These are phyloP conservation scores for Blastocystis sp. DNA, from an alignment of 352 stramenopile genomes.

Conservation along the genomic window DNA sequence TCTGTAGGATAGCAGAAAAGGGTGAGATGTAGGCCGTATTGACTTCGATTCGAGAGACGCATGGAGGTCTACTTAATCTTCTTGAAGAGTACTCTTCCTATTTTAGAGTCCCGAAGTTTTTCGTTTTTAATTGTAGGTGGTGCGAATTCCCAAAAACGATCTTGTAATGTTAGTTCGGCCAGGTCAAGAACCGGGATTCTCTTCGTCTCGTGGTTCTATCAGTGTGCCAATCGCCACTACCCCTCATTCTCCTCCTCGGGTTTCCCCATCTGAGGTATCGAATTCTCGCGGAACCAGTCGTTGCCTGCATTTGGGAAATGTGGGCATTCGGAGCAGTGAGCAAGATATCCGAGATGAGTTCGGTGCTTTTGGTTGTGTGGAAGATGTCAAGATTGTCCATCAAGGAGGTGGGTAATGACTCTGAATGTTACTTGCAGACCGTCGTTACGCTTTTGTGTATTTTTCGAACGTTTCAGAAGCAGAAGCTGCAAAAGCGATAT, in stretches of 20 bases:
- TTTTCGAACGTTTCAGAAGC: neutral
- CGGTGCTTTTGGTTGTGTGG: neutral
- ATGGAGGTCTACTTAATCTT: neutral
- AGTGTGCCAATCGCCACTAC: neutral
- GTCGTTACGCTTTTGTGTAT: conserved; percentile 28
- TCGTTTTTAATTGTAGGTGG: neutral
- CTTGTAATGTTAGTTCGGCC: neutral
- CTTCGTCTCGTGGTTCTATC: neutral
- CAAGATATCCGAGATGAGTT: neutral
- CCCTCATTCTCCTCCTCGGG: neutral
- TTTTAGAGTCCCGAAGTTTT: neutral
- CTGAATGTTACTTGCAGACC: neutral
- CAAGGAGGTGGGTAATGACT: neutral
- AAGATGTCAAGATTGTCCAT: conserved; percentile 19
- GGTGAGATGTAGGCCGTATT: no score
- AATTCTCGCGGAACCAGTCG: no score
- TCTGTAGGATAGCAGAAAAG: no score
- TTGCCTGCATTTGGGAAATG: conserved; percentile 5
- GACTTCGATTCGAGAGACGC: neutral
- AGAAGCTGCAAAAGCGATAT: neutral
- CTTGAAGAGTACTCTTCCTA: neutral
- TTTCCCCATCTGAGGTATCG: no score
- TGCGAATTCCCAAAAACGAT: conserved; percentile 8
- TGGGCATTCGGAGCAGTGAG: neutral
- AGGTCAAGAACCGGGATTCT: neutral